Evolutionary conservation across 1,284 basidiomycete species (phyloP).

Genomic region (Ustilago curta): DNA sequence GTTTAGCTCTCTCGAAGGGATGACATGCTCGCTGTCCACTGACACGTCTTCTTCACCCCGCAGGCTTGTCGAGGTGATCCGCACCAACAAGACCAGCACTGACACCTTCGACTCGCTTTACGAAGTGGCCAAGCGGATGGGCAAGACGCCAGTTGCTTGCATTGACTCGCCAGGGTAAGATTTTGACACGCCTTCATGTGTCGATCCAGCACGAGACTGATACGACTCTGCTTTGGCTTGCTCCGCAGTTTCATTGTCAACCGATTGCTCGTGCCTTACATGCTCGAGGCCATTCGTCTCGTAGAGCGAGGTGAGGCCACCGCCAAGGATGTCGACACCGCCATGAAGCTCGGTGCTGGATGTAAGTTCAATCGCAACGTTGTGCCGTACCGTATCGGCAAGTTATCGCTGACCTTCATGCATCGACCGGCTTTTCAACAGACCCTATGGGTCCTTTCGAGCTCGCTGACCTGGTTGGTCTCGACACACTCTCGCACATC

Average conservation of each 20-base stretch:
- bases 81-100: slow-evolving; percentile 72
- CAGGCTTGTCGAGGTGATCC: slow-evolving; percentile 72
- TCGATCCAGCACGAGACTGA: slow-evolving; percentile 2
- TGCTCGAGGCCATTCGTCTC: slow-evolving; percentile 75
- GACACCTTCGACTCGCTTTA: slow-evolving; percentile 72
- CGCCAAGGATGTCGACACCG: slow-evolving; percentile 74
- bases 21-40: background rate
- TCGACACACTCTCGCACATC: slow-evolving; percentile 72
- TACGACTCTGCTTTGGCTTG: background rate
- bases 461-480: slow-evolving; percentile 74
- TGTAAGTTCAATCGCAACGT: slow-evolving; percentile 61
- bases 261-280: slow-evolving; percentile 73
- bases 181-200: background rate
- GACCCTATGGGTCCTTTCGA: slow-evolving; percentile 73
- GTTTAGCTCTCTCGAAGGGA: background rate
- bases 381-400: too few relatives aligned
- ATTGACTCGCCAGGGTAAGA: slow-evolving; percentile 70
- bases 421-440: slow-evolving; percentile 8
- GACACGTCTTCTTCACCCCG: background rate
- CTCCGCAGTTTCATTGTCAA: slow-evolving; percentile 73
- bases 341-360: slow-evolving; percentile 76
- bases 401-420: background rate
- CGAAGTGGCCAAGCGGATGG: slow-evolving; percentile 72
- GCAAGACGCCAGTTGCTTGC: slow-evolving; percentile 74
- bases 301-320: slow-evolving; percentile 75